These are phyloP conservation scores for Fraxinus ornus DNA, from an alignment of 305 asterid genomes.

Conservation along the genomic window DNA sequence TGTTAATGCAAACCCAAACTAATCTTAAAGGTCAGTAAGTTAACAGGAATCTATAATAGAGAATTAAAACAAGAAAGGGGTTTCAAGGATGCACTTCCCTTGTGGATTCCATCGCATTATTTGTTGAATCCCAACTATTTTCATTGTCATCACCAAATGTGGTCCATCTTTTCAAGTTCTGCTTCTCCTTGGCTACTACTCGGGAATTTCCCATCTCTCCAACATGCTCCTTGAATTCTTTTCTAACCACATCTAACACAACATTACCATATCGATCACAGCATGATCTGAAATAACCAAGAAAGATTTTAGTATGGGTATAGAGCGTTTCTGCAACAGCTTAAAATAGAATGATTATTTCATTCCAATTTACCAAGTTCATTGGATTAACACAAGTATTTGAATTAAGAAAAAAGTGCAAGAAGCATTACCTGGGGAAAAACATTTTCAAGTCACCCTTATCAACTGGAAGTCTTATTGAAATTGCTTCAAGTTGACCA, in stretches of 20 bases:
- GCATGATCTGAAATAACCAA: conserved; percentile 45
- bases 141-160: conserved; percentile 64
- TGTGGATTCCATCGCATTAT: too few species aligned
- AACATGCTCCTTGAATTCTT: conserved; percentile 73
- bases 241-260: conserved; percentile 66
- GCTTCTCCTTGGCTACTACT: conserved; percentile 23
- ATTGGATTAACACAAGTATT: background rate
- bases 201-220: conserved; percentile 50
- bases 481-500: conserved; percentile 62
- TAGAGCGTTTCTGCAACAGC: background rate
- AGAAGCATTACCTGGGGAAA: conserved; percentile 56
- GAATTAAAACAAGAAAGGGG: too few species aligned
- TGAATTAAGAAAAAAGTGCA: conserved; percentile 9
- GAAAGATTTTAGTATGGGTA: background rate
- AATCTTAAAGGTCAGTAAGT: too few species aligned
- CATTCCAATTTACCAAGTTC: background rate
- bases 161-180: conserved; percentile 43
- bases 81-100: too few species aligned
- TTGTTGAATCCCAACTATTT: conserved; percentile 4
- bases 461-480: conserved; percentile 61
- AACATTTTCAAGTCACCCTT: conserved; percentile 54
- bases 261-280: conserved; percentile 61
- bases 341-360: background rate
- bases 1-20: too few species aligned
- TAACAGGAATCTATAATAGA: too few species aligned